Evolutionary conservation across 148 eudicot genomes (phyloP).

Genomic region (Rhododendron mucronatum): DNA sequence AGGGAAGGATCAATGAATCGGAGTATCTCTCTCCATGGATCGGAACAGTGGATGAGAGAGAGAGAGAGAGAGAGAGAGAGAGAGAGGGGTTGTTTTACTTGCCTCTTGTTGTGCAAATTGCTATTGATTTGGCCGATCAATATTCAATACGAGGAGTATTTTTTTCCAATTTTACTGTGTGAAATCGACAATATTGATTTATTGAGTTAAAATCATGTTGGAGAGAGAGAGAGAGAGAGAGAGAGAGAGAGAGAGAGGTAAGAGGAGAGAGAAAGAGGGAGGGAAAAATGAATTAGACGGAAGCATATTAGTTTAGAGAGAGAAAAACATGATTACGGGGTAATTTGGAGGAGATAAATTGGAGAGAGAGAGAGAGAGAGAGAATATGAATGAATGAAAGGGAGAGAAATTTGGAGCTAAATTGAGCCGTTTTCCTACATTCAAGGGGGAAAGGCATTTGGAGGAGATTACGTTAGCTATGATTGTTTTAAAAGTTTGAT

Average conservation of each 20-base stretch:
- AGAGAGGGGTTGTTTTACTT: background rate
- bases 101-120: background rate
- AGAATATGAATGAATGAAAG: background rate
- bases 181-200: background rate
- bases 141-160: background rate
- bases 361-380: background rate
- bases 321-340: background rate
- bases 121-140: background rate
- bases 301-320: background rate
- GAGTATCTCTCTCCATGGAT: constrained; percentile 11
- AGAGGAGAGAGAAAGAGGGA: background rate
- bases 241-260: background rate
- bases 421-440: background rate
- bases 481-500: background rate
- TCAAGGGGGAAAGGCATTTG: background rate
- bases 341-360: background rate
- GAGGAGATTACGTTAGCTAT: constrained; percentile 9
- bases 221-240: background rate
- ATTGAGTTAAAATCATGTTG: background rate
- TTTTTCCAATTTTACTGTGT: background rate
- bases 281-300: background rate
- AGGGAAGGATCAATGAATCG: background rate
- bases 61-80: constrained; percentile 11
- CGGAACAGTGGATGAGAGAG: constrained; percentile 24
- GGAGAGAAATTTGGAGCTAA: background rate